These are phyloP conservation scores for Arachnomyces sp. DNA, from an alignment of 2,329 filamentous ascomycete genomes.

Conservation along the genomic window DNA sequence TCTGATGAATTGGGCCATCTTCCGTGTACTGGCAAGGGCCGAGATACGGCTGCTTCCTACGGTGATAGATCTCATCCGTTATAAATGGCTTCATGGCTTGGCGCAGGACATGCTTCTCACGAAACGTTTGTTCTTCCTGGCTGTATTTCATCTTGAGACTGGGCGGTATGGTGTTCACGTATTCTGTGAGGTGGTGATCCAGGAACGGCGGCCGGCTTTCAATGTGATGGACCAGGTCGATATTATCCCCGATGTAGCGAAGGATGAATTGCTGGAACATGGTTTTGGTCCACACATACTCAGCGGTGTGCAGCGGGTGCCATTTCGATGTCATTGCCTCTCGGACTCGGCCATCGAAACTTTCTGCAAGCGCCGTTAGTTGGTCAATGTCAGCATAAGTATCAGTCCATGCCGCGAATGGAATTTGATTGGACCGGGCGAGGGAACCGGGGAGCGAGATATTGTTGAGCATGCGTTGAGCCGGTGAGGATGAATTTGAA, in stretches of 20 bases:
- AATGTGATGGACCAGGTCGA: conserved; percentile 40
- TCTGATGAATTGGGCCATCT: conserved; percentile 37
- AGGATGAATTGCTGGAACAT: conserved; percentile 34
- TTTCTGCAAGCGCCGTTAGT: conserved; percentile 26
- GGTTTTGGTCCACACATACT: conserved; percentile 32
- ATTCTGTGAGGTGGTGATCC: conserved; percentile 23
- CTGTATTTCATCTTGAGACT: conserved; percentile 28
- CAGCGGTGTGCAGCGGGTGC: conserved; percentile 36
- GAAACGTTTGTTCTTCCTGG: conserved; percentile 18
- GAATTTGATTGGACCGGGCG: conserved; percentile 26
- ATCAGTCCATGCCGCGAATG: conserved; percentile 29
- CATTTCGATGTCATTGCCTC: conserved; percentile 25
- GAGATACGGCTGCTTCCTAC: conserved; percentile 45
- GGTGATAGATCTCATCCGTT: conserved; percentile 44
- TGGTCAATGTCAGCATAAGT: conserved; percentile 22
- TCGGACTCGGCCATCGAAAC: conserved; percentile 22
- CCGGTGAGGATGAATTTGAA: conserved; percentile 17
- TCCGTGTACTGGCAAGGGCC: conserved; percentile 38
- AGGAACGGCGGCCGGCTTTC: conserved; percentile 24
- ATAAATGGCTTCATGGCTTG: conserved; percentile 46
- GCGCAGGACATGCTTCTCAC: conserved; percentile 47
- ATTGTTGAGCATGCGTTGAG: conserved; percentile 32
- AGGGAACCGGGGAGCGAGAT: conserved; percentile 30
- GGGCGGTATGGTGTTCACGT: conserved; percentile 22
- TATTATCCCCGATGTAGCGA: conserved; percentile 37